Conservation (phyloP, 2,329 filamentous ascomycete genomes). For the Sporothrix pallida region DNA sequence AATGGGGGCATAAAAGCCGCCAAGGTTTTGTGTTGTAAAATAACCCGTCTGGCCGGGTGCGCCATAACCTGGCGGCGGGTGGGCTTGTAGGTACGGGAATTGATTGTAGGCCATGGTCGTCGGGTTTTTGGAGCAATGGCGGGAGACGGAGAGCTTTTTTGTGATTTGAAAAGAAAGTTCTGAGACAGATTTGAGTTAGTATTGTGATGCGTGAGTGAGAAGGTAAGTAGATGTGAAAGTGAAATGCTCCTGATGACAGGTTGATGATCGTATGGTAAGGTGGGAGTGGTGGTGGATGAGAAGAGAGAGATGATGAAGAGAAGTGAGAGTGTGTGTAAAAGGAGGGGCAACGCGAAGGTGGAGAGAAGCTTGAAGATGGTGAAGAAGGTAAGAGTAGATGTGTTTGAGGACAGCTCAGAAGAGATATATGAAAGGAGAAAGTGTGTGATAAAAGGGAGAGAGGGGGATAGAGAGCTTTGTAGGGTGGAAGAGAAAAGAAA, state of each 20-base stretch:
- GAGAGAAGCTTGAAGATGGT: neutral
- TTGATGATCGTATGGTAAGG: neutral
- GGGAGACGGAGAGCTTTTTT: neutral
- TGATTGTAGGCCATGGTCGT: neutral
- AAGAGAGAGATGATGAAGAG: neutral
- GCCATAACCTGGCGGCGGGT: constrained; percentile 9
- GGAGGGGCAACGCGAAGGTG: neutral
- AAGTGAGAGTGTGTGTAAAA: neutral
- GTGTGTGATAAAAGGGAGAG: no score
- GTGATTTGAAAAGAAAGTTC: neutral
- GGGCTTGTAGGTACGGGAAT: constrained; percentile 2
- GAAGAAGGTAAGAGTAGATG: neutral
- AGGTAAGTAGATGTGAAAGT: neutral
- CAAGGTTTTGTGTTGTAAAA: constrained; percentile 27
- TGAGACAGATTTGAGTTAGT: neutral
- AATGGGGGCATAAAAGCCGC: constrained; percentile 32
- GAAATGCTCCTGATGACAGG: no score
- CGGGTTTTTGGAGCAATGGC: neutral
- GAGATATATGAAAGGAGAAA: neutral
- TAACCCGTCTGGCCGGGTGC: constrained; percentile 25
- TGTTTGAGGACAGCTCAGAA: no score
- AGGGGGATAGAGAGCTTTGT: no score
- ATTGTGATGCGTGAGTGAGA: neutral
- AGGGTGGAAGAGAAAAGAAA: no score
- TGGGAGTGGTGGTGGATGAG: neutral